Base-by-base conservation (phyloP, 2,329 filamentous ascomycete genomes). In the Penicillium sumatraense region DNA sequence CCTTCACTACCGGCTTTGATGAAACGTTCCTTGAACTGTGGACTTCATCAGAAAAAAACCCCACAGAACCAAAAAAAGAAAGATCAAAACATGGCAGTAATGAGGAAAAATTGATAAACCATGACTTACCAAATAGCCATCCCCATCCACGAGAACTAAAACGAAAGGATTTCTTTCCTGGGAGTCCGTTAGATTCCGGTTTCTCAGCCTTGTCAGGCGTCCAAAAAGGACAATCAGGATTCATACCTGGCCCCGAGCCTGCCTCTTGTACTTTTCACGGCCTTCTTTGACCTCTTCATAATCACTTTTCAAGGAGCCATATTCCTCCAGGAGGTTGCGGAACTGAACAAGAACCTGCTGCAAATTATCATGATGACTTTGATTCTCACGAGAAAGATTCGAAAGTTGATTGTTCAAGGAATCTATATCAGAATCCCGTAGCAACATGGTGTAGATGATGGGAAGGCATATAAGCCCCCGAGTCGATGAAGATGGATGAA, bases 81-180 rank as follows among this genome's bases (percentile, higher is more conserved):
- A n/a, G n/a, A n/a, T n/a, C n/a, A n/a, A n/a, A n/a, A n/a, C n/a
- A n/a, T n/a, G n/a, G n/a, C n/a, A n/a, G n/a, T n/a, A n/a, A n/a
- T n/a, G n/a, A n/a, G n/a, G n/a, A n/a, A n/a, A n/a, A n/a, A n/a
- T n/a, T n/a, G n/a, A n/a, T n/a, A n/a, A n/a, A n/a, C n/a, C n/a
- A n/a, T n/a, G n/a, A 48, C 66, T 54, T 40, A 73, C 65, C 20
- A 80, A 64, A 62, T 86, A 87, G 45, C 82, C 83, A 68, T 88
- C 84, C 18, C 84, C 86, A 53, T 88, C 85, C 11, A 88, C 72
- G 0, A 88, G 72, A 6, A 88, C 80, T 2, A 88, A 74, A 1
- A 84, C 83, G 60, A 87, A 88, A 0, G 84, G 80, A 57, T 83
- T 83, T 18, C 81, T 78, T 21, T 83, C 73, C 64, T 78, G 65